Conservation (phyloP, 345 rosid species). For the Hirschfeldia incana region DNA sequence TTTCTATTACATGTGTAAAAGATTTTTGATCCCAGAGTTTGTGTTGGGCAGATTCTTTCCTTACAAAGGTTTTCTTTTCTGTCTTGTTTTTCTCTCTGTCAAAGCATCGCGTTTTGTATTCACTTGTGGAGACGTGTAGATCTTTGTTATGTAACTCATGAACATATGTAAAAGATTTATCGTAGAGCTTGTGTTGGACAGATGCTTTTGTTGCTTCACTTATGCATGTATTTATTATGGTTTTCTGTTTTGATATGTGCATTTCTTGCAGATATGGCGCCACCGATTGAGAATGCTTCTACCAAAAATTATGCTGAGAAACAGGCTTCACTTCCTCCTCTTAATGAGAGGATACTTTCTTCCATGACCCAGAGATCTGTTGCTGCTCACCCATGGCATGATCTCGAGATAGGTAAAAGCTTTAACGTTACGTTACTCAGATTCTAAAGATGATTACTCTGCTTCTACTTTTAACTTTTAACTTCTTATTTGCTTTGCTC, state of each 20-base stretch:
- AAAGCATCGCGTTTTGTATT: too few relatives aligned
- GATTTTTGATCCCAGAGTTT: too few relatives aligned
- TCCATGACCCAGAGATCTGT: slow-evolving; percentile 87
- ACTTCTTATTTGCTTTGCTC: not conserved
- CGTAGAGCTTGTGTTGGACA: not conserved
- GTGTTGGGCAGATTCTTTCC: too few relatives aligned
- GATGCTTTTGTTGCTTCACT: too few relatives aligned
- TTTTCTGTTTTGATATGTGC: slow-evolving; percentile 12
- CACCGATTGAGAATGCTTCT: slow-evolving; percentile 58
- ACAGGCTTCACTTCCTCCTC: slow-evolving; percentile 58
- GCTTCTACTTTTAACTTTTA: not conserved
- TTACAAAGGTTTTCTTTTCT: too few relatives aligned
- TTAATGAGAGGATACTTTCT: slow-evolving; percentile 92
- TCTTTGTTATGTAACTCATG: slow-evolving; percentile 9
- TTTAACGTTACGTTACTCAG: not conserved
- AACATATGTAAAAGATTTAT: not conserved
- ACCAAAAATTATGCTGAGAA: slow-evolving; percentile 40
- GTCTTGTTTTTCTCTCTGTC: too few relatives aligned
- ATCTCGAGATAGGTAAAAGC: slow-evolving; percentile 94
- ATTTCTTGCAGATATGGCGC: slow-evolving; percentile 60
- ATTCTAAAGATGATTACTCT: not conserved
- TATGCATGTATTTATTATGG: slow-evolving; percentile 2
- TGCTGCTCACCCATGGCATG: slow-evolving; percentile 99
- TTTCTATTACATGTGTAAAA: too few relatives aligned
- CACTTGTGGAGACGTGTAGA: too few relatives aligned